phyloP scores from a whole-genome alignment of 225 moss, liverwort and hornwort species.

The Physcomitrium patens region DNA sequence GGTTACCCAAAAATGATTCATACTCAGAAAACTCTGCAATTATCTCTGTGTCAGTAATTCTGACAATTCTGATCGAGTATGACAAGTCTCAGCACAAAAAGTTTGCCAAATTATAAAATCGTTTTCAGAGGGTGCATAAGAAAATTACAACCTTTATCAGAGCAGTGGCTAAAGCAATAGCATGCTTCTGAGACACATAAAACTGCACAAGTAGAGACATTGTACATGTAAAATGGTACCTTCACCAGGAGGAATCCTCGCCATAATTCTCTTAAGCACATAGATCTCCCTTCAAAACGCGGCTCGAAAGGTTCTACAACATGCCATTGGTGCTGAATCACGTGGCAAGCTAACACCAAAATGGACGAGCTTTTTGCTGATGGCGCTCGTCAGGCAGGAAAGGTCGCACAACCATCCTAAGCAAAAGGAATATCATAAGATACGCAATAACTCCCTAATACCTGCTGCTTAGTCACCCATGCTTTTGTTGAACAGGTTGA shows the following conservation, averaged over 20 bases:
- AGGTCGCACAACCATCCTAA: neutral
- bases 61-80: neutral
- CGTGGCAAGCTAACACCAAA: conserved; percentile 20
- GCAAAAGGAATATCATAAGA: neutral
- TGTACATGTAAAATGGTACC: conserved; percentile 11
- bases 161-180: neutral
- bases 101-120: neutral
- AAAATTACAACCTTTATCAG: neutral
- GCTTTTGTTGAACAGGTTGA: neutral
- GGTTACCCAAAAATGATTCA: no score
- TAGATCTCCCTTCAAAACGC: conserved; percentile 1
- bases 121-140: neutral
- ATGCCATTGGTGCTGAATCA: neutral
- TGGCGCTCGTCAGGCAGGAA: conserved; percentile 16
- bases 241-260: conserved; percentile 9
- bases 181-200: conserved; percentile 5
- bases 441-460: conserved; percentile 12
- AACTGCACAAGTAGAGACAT: conserved; percentile 2
- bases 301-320: conserved; percentile 4
- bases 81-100: neutral
- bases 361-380: neutral
- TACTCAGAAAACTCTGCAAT: no score
- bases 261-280: neutral
- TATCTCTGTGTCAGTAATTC: neutral
- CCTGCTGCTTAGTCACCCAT: neutral